Percentiles rank a stretch among this genome's conserved stretches.
Evolutionary conservation across 345 rosid species (phyloP).

Genomic region (Eucalyptus brandiana): DNA sequence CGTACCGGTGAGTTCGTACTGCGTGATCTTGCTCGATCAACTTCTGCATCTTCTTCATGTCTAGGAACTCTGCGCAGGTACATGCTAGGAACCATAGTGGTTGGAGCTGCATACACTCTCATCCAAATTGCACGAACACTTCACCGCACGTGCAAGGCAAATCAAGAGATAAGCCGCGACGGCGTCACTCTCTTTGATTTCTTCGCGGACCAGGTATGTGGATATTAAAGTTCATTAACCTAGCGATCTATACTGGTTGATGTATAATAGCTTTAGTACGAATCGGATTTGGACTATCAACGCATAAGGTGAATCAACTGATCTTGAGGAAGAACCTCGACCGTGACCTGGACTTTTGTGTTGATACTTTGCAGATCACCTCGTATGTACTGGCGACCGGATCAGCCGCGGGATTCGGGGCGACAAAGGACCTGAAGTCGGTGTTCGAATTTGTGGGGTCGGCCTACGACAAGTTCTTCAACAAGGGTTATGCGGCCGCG

Average conservation of each 20-base stretch:
- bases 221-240: not conserved
- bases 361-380: conserved; percentile 5
- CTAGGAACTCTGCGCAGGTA: conserved; percentile 1
- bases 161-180: not conserved
- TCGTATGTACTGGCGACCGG: conserved; percentile 42
- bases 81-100: conserved; percentile 10
- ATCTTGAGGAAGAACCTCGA: not conserved
- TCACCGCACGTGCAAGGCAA: not conserved
- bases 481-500: conserved; percentile 33
- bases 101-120: conserved; percentile 16
- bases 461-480: conserved; percentile 17
- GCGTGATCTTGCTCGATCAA: not conserved
- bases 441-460: not conserved
- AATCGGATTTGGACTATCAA: not conserved
- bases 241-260: not conserved
- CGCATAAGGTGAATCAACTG: not conserved
- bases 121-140: conserved; percentile 4
- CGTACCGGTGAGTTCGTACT: not conserved
- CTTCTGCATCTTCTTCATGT: not conserved
- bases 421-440: conserved; percentile 31
- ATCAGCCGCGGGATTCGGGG: conserved; percentile 45
- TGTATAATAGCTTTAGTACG: not conserved
- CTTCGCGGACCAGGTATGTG: conserved; percentile 9
- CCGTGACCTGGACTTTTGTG: not conserved
- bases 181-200: conserved; percentile 1